phyloP scores from a whole-genome alignment of 371 early-diverging fungal species.

The Conidiobolus incongruus region DNA sequence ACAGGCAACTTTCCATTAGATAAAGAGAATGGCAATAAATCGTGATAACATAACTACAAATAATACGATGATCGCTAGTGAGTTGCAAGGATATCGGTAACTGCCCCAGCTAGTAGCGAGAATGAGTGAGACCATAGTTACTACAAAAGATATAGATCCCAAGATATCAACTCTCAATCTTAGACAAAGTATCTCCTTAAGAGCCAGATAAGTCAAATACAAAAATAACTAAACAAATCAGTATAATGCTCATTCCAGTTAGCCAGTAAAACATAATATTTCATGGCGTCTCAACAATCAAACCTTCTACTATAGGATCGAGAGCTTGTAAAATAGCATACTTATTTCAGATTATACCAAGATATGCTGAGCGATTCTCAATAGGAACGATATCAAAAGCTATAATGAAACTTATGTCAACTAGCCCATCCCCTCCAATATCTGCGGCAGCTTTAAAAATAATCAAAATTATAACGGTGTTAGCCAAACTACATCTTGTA shows the following conservation, averaged over 20 bases:
- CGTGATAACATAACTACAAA: constrained; percentile 32
- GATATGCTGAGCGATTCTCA: constrained; percentile 37
- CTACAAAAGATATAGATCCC: constrained; percentile 23
- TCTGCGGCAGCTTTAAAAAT: constrained; percentile 30
- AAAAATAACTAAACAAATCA: constrained; percentile 16
- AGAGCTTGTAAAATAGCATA: constrained; percentile 26
- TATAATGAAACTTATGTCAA: constrained; percentile 36
- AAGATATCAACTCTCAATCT: constrained; percentile 23
- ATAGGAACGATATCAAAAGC: constrained; percentile 42
- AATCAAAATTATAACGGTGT: constrained; percentile 33
- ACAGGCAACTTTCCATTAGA: constrained; percentile 17
- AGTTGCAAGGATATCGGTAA: constrained; percentile 37
- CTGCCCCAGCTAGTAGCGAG: constrained; percentile 2
- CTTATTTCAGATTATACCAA: constrained; percentile 25
- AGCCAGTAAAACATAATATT: constrained; percentile 19
- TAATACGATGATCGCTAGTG: constrained; percentile 19
- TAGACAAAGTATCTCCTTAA: constrained; percentile 12
- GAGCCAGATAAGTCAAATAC: constrained; percentile 21
- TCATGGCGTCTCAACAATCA: not conserved
- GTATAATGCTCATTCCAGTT: constrained; percentile 20
- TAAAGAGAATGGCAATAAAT: constrained; percentile 32
- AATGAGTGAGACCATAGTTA: constrained; percentile 8
- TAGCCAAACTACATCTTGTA: constrained; percentile 24
- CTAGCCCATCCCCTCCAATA: constrained; percentile 39
- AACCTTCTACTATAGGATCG: not conserved